Conservation (phyloP, 768 basidiomycete species). For the Xanthoconium stramineum region DNA sequence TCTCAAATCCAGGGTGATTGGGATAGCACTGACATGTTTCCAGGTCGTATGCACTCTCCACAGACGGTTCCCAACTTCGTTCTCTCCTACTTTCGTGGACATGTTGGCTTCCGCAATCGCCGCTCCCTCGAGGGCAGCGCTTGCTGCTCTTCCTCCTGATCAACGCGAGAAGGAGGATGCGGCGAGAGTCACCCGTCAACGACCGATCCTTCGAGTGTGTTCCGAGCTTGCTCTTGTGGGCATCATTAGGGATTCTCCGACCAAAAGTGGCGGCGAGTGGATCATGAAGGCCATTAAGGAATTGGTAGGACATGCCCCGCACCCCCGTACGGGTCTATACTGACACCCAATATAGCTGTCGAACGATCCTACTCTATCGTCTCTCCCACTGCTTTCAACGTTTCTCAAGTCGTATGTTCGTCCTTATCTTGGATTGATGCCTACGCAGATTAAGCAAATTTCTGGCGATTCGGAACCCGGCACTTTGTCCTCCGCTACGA, state of each 20-base stretch:
- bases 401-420: conserved; percentile 92
- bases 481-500: conserved; percentile 42
- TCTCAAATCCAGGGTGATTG: background rate
- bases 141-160: conserved; percentile 61
- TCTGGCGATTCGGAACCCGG: conserved; percentile 53
- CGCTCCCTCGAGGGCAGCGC: conserved; percentile 53
- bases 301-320: conserved; percentile 51
- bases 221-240: conserved; percentile 89
- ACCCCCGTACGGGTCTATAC: conserved; percentile 12
- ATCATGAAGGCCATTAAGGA: conserved; percentile 86
- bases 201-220: conserved; percentile 82
- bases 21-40: background rate
- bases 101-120: conserved; percentile 56
- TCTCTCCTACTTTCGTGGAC: conserved; percentile 69
- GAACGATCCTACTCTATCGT: conserved; percentile 81
- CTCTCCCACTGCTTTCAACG: conserved; percentile 84
- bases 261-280: conserved; percentile 78
- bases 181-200: conserved; percentile 72
- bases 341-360: conserved; percentile 56
- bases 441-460: conserved; percentile 59
- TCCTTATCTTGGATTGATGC: conserved; percentile 79
- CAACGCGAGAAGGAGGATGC: conserved; percentile 93
- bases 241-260: conserved; percentile 69
- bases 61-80: conserved; percentile 76
- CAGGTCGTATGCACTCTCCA: conserved; percentile 90